Conservation (phyloP, 2,329 filamentous ascomycete genomes). For the Mollisiaceae sp. region DNA sequence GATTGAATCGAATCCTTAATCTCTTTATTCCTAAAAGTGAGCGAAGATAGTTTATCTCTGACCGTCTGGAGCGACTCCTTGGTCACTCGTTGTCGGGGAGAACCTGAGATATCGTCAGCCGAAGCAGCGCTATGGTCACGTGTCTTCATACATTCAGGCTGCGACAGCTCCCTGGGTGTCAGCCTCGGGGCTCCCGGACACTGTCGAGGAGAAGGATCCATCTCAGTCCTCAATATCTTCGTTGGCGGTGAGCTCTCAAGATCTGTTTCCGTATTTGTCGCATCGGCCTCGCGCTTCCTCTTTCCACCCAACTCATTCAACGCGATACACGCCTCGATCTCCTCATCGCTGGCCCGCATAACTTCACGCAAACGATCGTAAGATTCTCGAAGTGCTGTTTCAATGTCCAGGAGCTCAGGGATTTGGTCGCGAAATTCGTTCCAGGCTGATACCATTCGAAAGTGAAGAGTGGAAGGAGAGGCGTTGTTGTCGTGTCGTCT, state of each 20-base stretch:
- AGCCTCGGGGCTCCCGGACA: background rate
- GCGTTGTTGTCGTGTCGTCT: background rate
- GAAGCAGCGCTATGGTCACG: background rate
- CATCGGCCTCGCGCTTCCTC: background rate
- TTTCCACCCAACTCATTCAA: background rate
- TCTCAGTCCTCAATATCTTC: background rate
- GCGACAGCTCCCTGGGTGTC: background rate
- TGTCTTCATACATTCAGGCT: background rate
- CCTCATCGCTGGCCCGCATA: background rate
- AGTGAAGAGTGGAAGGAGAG: background rate
- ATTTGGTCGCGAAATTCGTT: background rate
- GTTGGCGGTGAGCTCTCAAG: background rate
- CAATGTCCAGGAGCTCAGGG: background rate
- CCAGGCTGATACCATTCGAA: background rate
- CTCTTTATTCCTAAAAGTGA: conserved; percentile 18
- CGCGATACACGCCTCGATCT: background rate
- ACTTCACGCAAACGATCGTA: background rate
- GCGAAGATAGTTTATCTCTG: conserved; percentile 7
- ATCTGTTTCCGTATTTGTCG: background rate
- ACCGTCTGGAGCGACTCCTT: conserved; percentile 15
- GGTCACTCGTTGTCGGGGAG: background rate
- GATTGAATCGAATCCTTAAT: conserved; percentile 17
- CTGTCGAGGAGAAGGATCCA: background rate
- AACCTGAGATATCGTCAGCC: background rate
- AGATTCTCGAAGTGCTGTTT: background rate